These are phyloP conservation scores for Silene uniflora DNA, from an alignment of 148 eudicot species.

Conservation along the genomic window DNA sequence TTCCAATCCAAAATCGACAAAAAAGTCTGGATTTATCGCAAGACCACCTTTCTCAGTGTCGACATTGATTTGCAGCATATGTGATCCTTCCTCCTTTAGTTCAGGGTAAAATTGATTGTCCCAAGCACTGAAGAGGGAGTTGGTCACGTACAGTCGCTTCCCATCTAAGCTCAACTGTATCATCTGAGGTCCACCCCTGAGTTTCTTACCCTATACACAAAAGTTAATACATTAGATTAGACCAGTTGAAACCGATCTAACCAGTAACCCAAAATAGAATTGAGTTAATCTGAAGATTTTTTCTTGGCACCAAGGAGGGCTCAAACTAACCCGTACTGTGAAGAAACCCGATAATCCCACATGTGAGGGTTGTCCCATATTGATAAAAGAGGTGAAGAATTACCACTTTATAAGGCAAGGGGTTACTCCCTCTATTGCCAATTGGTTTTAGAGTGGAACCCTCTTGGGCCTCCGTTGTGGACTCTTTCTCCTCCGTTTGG, in stretches of 20 bases:
- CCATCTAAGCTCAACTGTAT: conserved; percentile 94
- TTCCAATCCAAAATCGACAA: conserved; percentile 84
- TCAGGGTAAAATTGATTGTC: conserved; percentile 94
- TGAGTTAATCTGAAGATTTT: too few relatives aligned
- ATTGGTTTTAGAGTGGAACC: too few relatives aligned
- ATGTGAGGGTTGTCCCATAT: too few relatives aligned
- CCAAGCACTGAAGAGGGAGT: conserved; percentile 93
- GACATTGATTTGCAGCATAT: conserved; percentile 88
- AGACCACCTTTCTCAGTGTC: conserved; percentile 91
- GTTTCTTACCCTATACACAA: conserved; percentile 51
- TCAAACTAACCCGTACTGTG: too few relatives aligned
- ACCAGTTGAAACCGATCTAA: neutral
- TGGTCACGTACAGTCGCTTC: conserved; percentile 83
- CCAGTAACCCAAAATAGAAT: too few relatives aligned
- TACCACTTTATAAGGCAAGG: too few relatives aligned
- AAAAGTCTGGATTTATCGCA: conserved; percentile 67
- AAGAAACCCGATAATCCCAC: too few relatives aligned
- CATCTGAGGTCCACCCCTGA: conserved; percentile 99
- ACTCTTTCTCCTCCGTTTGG: too few relatives aligned
- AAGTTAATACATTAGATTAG: neutral
- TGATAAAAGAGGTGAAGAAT: too few relatives aligned
- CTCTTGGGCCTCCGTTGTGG: too few relatives aligned
- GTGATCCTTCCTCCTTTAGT: conserved; percentile 72
- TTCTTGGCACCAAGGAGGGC: too few relatives aligned
- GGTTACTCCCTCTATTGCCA: too few relatives aligned